Evolutionary conservation across 2,329 filamentous ascomycete genomes (phyloP).

Genomic region (Seiridium unicorne): DNA sequence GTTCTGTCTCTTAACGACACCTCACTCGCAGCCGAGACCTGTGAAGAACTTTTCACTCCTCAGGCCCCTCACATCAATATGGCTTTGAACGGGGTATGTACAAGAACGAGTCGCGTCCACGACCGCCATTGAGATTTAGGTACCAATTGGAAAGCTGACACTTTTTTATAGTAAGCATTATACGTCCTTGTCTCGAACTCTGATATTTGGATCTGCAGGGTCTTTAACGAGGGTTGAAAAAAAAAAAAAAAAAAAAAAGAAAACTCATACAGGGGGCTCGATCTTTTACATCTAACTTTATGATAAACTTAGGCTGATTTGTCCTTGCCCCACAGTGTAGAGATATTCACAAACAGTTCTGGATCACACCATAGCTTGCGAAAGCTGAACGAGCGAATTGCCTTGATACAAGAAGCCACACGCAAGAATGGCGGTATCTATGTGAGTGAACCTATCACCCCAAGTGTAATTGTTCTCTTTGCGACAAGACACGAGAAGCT

Average conservation of each 20-base stretch:
- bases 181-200: no score
- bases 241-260: not conserved
- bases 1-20: slow-evolving; percentile 46
- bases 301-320: no score
- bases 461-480: no score
- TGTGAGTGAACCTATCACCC: slow-evolving; percentile 24
- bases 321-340: slow-evolving; percentile 24
- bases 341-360: slow-evolving; percentile 69
- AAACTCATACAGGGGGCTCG: not conserved
- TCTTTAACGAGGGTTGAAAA: not conserved
- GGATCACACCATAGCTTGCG: slow-evolving; percentile 61
- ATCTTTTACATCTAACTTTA: slow-evolving; percentile 27
- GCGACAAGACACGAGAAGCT: no score
- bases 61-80: slow-evolving; percentile 29
- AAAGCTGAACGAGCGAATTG: slow-evolving; percentile 63
- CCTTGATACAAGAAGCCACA: slow-evolving; percentile 66
- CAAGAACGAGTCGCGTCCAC: not conserved
- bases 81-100: slow-evolving; percentile 51
- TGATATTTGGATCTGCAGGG: no score
- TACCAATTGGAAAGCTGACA: no score
- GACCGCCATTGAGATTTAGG: not conserved
- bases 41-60: slow-evolving; percentile 66
- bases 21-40: slow-evolving; percentile 53
- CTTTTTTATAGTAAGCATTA: no score
- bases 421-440: slow-evolving; percentile 32